Base-by-base conservation (phyloP, 352 stramenopile genomes). In the Pelagophyceae sp. region DNA sequence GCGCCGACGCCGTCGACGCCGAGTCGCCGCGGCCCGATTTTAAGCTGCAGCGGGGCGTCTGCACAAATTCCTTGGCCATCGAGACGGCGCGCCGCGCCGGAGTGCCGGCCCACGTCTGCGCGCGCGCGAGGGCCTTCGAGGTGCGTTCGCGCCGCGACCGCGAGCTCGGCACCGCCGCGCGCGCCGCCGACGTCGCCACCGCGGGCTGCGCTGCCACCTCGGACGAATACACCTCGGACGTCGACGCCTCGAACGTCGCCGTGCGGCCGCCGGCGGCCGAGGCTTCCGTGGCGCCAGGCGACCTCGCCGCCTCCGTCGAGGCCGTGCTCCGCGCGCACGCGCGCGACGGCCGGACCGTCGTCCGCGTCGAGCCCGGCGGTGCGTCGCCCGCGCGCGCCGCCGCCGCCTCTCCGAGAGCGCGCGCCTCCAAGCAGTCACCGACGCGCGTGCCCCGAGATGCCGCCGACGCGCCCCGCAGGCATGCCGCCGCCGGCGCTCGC, bases 31-130 rank as follows among this genome's bases (percentile, higher is more conserved):
- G 45, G 45, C 45, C 11, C 11, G 45, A 54, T 54, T 71, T 45
- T 38, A 82, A 60, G 76, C 69, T 93, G 50, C 87, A 93, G 75
- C 83, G 91, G 79, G 90, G 90, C 33, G 79, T 89, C 11, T 94
- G 90, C 76, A 87, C 78, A 32, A 85, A 93, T 79, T 90, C 83
- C 63, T 84, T 90, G 75, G 89, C 90, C 54, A 77, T 92, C 33
- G 82, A 87, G 54, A 92, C 88, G 37, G 89, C 89, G 71, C 76
- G 75, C n/a, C 81, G 83, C 51, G 92, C 90, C 79, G 87, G 84
- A 33, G 79, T 94, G 32, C 82, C 85, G 17, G 77, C 83, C 31
- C 83, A 80, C 38, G 84, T 94, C 61, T 79, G 93, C 54, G 32
- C 78, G 31, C 76, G 88, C 38, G 88, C 87, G 17, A 63, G 85